Evolutionary conservation across 352 stramenopile species (phyloP), one percentile per base, ranked within the genome.

Genomic region (Phytopythium litorale): DNA sequence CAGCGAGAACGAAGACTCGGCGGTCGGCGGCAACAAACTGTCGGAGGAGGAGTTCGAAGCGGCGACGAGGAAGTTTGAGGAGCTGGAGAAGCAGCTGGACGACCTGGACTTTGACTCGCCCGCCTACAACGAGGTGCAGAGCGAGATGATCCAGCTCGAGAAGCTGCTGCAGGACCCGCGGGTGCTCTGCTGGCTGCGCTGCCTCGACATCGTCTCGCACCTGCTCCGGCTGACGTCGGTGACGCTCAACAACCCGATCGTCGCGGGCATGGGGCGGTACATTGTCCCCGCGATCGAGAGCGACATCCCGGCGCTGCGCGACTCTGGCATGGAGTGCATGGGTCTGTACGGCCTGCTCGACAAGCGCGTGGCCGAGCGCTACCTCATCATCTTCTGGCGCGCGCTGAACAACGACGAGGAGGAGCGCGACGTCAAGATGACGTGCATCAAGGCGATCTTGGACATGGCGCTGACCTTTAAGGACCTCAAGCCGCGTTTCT

Each of bases 241-340:
- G 56, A 89, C 75, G 25, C 56, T 92, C 40, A 84, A 71, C 43
- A 81, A 92, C 56, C 79, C 84, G 16, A 79, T 80, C 13, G 73
- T 92, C 40, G 76, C 77, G 13, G 80, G 81, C 25, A 84, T 92
- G 61, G 72, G 76, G 33, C 79, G 79, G 4, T 91, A 91, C 58
- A 91, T 93, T 58, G 60, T 93, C 9, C 84, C 84, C 32, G 79
- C 84, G 0, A 87, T 93, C 33, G 84, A 93, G 56, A 89, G 76
- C 55, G 84, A 93, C 21, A 73, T 93, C 1, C 81, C 81, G 11
- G 84, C 82, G 15, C 65, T 93, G 21, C 74, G 84, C 50, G 84
- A 91, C 67, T 76, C 78, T 16, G 84, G 79, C 33, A 79, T 93
- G 60, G 82, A 92, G 61, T 89, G 84, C 51, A 68, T 93, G 13